These are phyloP conservation scores for Podospora australis DNA, from an alignment of 495 filamentous ascomycete species.

Conservation along the genomic window DNA sequence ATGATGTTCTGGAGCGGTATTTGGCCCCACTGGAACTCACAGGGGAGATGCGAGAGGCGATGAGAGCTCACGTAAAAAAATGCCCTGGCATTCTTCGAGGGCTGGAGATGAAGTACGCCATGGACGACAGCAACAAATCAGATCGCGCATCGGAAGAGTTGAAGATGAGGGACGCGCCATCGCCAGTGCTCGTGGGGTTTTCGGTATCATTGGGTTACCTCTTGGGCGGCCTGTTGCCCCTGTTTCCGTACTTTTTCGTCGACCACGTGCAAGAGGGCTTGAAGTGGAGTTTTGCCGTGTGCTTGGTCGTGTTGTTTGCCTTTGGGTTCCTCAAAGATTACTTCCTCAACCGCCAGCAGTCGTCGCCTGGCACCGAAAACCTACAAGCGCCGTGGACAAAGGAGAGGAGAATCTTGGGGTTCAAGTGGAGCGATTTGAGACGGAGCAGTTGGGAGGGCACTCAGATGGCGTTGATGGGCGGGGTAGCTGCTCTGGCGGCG, in stretches of 20 bases:
- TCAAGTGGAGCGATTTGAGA: neutral
- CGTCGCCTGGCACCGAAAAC: neutral
- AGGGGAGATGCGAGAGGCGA: neutral
- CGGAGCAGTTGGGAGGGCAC: neutral
- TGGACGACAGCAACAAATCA: neutral
- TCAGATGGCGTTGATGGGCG: constrained; percentile 1
- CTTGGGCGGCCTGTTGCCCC: constrained; percentile 49
- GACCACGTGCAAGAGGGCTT: constrained; percentile 38
- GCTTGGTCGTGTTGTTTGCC: constrained; percentile 42
- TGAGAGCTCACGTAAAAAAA: neutral
- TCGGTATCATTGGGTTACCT: constrained; percentile 38
- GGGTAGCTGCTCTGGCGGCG: neutral
- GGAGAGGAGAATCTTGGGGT: neutral
- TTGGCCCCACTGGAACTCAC: neutral
- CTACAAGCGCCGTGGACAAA: neutral
- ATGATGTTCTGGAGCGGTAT: neutral
- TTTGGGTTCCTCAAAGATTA: constrained; percentile 51
- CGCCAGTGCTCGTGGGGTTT: neutral
- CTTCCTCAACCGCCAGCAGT: neutral
- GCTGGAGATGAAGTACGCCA: neutral
- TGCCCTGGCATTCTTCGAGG: neutral
- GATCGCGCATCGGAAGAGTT: neutral
- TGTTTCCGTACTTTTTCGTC: constrained; percentile 52
- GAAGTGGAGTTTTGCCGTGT: constrained; percentile 44
- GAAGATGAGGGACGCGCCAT: neutral